Evolutionary conservation across 371 early-diverging fungal genomes (phyloP), one percentile per base, ranked within the genome.

Genomic region (Rhizomucor miehei): DNA sequence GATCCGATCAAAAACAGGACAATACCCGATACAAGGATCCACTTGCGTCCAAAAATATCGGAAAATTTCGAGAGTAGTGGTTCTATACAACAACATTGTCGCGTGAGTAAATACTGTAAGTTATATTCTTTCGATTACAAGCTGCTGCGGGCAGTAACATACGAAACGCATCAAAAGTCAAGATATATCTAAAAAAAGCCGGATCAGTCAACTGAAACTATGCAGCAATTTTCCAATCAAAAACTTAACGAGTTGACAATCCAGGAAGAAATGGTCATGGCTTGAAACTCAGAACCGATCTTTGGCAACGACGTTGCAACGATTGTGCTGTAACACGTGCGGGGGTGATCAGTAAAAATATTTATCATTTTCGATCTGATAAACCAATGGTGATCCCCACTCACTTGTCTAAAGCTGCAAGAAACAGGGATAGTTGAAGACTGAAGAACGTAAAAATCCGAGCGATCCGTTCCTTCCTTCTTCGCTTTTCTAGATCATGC

Each of bases 381-480:
- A n/a, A n/a, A n/a, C n/a, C n/a, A n/a, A n/a, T n/a, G n/a, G n/a
- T n/a, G n/a, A n/a, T n/a, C n/a, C n/a, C n/a, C 11, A 34, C 44
- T 64, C 71, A 73, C 77, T 65, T 80, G 61, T 91, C 92, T 41
- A 91, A 71, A 51, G 87, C 89, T 23, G 88, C 89, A 53, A 93
- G 76, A 63, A 93, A 90, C 6, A 88, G 58, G 0, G 85, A 75
- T 50, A 88, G 57, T 17, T 78, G 79, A 25, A 88, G 63, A 38
- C 78, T 75, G 24, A 80, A 38, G 56, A 77, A 77, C n/a, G 70
- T 72, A 6, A 54, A 23, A 16, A 45, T 23, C 5, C 48, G 24
- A 12, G 48, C 48, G 38, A 55, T 55, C n/a, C 48, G 47, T 44
- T 44, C n/a, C 19, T 44, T 55, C 23, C 47, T 44, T 19, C 1